Base-by-base conservation (phyloP, 768 basidiomycete species). In the Tricholoma bakamatsutake region DNA sequence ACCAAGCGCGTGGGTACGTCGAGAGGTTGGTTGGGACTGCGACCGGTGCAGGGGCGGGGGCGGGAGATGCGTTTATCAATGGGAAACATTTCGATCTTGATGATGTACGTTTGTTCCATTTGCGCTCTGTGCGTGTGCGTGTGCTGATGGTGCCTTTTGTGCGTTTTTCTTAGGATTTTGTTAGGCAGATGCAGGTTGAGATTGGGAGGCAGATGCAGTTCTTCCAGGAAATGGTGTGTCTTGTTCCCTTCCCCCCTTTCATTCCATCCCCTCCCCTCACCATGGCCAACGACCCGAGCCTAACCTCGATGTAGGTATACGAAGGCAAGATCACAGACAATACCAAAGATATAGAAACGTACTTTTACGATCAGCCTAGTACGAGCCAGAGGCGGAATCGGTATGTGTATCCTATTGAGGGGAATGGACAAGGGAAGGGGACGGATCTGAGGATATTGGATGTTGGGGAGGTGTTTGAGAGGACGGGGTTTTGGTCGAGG, bases 291-390 rank as follows among this genome's bases (percentile, higher is more conserved):
- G 21, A 24, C 21, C 21, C 21, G 3, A 24, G 3, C n/a, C 21
- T 24, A 24, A 24, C 21, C 21, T 24, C 21, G 21, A 24, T 24
- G 1, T 27, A 86, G 88, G 67, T 90, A 1, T 87, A 88, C 64
- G 63, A 66, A 27, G 81, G 83, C 5, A 68, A 71, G 33, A 64
- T 93, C 15, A 76, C 78, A 8, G 84, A 90, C 45, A 76, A 76
- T 1, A 68, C 69, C 7, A 72, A 72, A 5, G 74, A 77, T 31
- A 78, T 90, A 53, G 70, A 80, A 30, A 87, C 78, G 12, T 93
- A 90, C 71, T 98, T 98, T 73, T 98, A 96, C 65, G 92, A 96
- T 62, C 78, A 94, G 5, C 90, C 94, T 0, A 81, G 81, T 0
- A 84, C 90, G 0, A 76, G 76, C 40, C 73, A 77, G 54, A 78